Base-by-base conservation (phyloP, 2,329 filamentous ascomycete genomes). In the Trichoderma gracile region DNA sequence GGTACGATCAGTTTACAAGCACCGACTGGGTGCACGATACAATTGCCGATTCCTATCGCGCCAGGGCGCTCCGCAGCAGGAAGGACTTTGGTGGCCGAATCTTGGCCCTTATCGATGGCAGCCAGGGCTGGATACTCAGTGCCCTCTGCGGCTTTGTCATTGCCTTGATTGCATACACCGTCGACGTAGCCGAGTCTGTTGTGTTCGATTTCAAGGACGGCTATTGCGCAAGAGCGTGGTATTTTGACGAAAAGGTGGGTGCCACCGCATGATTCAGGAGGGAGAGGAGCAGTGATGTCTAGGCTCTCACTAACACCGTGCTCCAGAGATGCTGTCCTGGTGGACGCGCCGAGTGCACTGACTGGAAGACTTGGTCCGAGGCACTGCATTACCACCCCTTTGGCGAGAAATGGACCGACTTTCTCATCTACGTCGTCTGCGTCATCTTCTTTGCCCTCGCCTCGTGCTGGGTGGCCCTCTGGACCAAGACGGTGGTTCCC, bases 11-110 rank as follows among this genome's bases (percentile, higher is more conserved):
- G 77, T 97, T 97, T 73, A 97, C 93, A 6, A 96, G 92, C 7
- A 97, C 92, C 63, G 94, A 99, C 76, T 99, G 95, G 95, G 93
- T 99, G 0, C 94, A 97, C 74, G 95, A 99, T 77, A 93, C 90
- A 75, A 97, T 99, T 70, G 92, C 93, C 72, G 95, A 98, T 77
- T 92, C 93, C 10, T 92, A 93, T 71, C 90, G 95, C 27, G 87
- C 96, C 56, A 95, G 96, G 75, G 88, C 88, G 60, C 82, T 99
- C 45, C 87, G 92, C 56, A 88, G 85, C 71, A 84, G 93, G 55
- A 96, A 90, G 75, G 95, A 94, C 77, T 84, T 97, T 66, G 88
- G 89, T 74, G 94, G 94, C n/a, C 88, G 90, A 54, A 70, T 96
- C 15, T 80, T 86, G 52, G 85, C 91, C 1, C 84, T 90, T 72